Conservation (phyloP, 2,329 filamentous ascomycete genomes). For the Phaeosphaeria sp. region DNA sequence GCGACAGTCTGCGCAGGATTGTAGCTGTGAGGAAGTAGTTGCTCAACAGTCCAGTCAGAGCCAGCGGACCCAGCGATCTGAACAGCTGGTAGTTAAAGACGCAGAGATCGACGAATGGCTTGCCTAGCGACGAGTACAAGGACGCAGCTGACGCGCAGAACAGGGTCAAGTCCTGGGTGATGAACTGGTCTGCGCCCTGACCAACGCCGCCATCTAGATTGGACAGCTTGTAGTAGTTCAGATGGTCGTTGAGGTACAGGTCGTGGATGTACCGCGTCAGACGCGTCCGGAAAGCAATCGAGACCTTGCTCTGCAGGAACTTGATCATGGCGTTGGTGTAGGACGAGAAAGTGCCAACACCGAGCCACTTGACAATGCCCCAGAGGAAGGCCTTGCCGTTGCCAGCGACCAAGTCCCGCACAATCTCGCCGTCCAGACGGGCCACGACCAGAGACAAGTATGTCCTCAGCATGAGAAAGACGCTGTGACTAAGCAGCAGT, state of each 20-base stretch:
- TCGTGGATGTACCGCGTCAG: conserved; percentile 97
- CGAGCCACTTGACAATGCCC: conserved; percentile 94
- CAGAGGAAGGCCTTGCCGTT: conserved; percentile 87
- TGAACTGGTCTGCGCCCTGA: conserved; percentile 93
- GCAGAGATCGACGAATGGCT: conserved; percentile 93
- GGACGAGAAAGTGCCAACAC: conserved; percentile 88
- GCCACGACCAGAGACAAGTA: conserved; percentile 95
- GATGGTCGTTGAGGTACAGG: conserved; percentile 89
- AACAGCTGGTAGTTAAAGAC: conserved; percentile 99
- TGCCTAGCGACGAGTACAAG: conserved; percentile 95
- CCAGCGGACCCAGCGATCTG: conserved; percentile 85
- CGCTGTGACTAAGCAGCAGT: conserved; percentile 82
- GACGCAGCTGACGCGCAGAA: conserved; percentile 94
- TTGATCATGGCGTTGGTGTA: conserved; percentile 99
- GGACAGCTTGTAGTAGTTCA: conserved; percentile 94
- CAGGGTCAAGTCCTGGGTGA: conserved; percentile 93
- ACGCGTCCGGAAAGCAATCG: conserved; percentile 94
- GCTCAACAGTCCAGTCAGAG: conserved; percentile 82
- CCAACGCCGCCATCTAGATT: conserved; percentile 94
- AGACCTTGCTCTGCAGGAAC: conserved; percentile 96
- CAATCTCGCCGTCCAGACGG: conserved; percentile 92
- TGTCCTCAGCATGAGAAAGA: conserved; percentile 89
- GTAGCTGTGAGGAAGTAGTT: conserved; percentile 96
- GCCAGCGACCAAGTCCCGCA: conserved; percentile 93
- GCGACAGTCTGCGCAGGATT: conserved; percentile 84